phyloP scores from a whole-genome alignment of 2,329 filamentous ascomycete species.

The Colletotrichum costaricense region DNA sequence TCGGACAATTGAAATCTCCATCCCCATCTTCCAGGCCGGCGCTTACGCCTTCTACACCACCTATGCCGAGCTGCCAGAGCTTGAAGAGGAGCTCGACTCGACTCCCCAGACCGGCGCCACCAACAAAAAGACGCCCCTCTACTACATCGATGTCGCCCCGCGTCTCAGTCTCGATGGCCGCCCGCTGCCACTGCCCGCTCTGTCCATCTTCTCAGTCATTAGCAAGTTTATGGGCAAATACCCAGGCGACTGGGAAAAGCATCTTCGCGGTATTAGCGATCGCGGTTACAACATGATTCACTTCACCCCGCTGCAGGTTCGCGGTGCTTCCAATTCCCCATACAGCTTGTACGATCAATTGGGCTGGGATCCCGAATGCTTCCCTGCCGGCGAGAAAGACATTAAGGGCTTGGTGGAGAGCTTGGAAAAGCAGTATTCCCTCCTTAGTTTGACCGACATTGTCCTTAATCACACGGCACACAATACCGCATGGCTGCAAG shows the following conservation, averaged over 20 bases:
- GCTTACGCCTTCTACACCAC: conserved; percentile 96
- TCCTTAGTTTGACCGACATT: conserved; percentile 93
- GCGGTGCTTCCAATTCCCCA: conserved; percentile 92
- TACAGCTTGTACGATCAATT: conserved; percentile 97
- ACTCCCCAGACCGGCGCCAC: conserved; percentile 59
- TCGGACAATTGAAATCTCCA: conserved; percentile 87
- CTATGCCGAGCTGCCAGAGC: conserved; percentile 86
- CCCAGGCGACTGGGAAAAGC: conserved; percentile 88
- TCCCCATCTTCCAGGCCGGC: conserved; percentile 85
- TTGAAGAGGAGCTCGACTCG: conserved; percentile 67
- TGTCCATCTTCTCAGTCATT: conserved; percentile 93
- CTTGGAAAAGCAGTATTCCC: conserved; percentile 85
- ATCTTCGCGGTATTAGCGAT: conserved; percentile 87
- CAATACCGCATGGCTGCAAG: conserved; percentile 93
- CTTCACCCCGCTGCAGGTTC: conserved; percentile 92
- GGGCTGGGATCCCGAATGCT: conserved; percentile 82
- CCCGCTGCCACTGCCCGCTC: conserved; percentile 82
- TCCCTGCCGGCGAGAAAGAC: conserved; percentile 87
- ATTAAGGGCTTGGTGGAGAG: conserved; percentile 80
- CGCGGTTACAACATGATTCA: conserved; percentile 99
- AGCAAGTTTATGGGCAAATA: conserved; percentile 99
- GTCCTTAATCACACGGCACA: conserved; percentile 98
- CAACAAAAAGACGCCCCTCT: conserved; percentile 77
- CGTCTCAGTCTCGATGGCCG: conserved; percentile 78
- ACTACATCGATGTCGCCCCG: conserved; percentile 96